These are phyloP conservation scores for Globisporangium paroecandrum DNA, from an alignment of 352 stramenopile species.

Conservation along the genomic window DNA sequence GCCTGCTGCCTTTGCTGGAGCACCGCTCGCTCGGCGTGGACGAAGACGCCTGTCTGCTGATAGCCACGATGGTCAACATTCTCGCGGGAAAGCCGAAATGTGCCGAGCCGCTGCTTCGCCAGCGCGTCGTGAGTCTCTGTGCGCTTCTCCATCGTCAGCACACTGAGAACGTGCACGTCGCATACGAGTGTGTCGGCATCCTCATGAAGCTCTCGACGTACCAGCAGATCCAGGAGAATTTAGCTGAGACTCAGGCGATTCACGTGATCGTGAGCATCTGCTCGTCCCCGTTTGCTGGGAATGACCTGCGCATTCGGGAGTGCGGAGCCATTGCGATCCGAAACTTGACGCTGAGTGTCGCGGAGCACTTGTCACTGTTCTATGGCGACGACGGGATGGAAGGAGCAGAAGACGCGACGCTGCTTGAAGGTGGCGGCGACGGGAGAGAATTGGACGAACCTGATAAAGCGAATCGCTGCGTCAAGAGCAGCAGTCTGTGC, in stretches of 20 bases:
- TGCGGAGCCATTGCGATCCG: slow-evolving; percentile 57
- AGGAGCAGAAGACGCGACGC: slow-evolving; percentile 7
- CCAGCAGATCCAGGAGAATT: slow-evolving; percentile 52
- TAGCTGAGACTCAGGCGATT: slow-evolving; percentile 61
- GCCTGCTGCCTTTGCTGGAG: slow-evolving; percentile 45
- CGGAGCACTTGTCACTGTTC: slow-evolving; percentile 53
- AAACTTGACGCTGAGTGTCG: slow-evolving; percentile 66
- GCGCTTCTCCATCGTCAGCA: slow-evolving; percentile 48
- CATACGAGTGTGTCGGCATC: slow-evolving; percentile 40
- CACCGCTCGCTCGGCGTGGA: slow-evolving; percentile 34
- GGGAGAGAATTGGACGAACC: background rate
- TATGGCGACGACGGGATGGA: slow-evolving; percentile 33
- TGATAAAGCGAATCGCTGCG: background rate
- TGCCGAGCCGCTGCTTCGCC: slow-evolving; percentile 39
- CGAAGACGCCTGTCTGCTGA: slow-evolving; percentile 41
- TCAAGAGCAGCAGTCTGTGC: background rate
- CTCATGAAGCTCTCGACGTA: slow-evolving; percentile 66
- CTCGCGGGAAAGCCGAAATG: slow-evolving; percentile 50
- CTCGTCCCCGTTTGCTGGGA: slow-evolving; percentile 16
- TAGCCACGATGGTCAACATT: slow-evolving; percentile 35
- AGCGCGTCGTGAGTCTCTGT: slow-evolving; percentile 56
- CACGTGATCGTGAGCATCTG: slow-evolving; percentile 63
- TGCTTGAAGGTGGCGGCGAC: slow-evolving; percentile 16
- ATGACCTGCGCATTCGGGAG: slow-evolving; percentile 38
- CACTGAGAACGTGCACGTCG: slow-evolving; percentile 28